phyloP scores from a whole-genome alignment of 1,284 basidiomycete genomes.

The Grifola frondosa region DNA sequence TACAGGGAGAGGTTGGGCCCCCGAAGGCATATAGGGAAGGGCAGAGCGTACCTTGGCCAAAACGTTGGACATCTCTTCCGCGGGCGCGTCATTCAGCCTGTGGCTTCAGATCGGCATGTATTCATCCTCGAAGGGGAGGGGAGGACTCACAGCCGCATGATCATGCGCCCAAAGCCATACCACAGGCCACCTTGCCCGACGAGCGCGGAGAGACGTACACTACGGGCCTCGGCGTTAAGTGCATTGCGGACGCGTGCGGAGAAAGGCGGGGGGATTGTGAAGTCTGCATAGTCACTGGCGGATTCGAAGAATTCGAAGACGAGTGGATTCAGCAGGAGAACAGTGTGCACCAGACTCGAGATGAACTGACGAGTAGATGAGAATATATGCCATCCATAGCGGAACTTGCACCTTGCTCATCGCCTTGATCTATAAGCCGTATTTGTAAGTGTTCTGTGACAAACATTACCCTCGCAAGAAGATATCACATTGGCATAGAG shows the following conservation, averaged over 20 bases:
- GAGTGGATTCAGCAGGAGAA: constrained; percentile 12
- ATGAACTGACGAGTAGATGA: constrained; percentile 76
- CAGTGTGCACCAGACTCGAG: constrained; percentile 40
- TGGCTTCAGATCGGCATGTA: neutral
- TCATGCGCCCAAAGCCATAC: constrained; percentile 85
- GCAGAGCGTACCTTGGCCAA: constrained; percentile 56
- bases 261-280: constrained; percentile 79
- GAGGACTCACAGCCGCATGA: constrained; percentile 71
- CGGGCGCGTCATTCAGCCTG: constrained; percentile 72
- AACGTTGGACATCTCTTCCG: constrained; percentile 65
- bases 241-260: constrained; percentile 76
- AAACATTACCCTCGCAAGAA: constrained; percentile 5
- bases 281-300: constrained; percentile 79
- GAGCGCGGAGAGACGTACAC: constrained; percentile 75
- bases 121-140: neutral
- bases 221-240: constrained; percentile 79
- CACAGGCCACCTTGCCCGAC: constrained; percentile 87
- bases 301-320: constrained; percentile 6
- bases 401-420: constrained; percentile 77
- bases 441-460: neutral
- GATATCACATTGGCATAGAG: neutral
- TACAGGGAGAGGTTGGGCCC: constrained; percentile 30
- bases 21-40: neutral
- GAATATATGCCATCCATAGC: constrained; percentile 83
- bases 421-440: constrained; percentile 59